Percentiles rank a stretch among this genome's conserved stretches.
phyloP scores from a whole-genome alignment of 192 early-diverging fungal genomes.

The Diversispora eburnea region DNA sequence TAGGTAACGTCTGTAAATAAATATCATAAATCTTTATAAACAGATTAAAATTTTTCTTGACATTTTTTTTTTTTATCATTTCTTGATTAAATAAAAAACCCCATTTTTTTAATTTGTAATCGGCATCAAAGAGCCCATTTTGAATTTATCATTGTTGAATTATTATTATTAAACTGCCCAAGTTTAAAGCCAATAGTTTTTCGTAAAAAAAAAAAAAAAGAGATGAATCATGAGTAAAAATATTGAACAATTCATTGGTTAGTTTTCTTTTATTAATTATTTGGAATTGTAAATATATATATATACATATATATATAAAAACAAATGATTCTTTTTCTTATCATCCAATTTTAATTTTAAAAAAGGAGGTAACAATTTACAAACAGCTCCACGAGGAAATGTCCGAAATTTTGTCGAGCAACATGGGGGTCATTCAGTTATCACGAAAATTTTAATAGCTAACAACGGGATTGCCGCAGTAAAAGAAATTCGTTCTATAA shows the following conservation, averaged over 20 bases:
- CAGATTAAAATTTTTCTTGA: no score
- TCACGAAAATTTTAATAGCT: constrained; percentile 94
- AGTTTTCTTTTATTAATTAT: not conserved
- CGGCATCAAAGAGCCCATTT: no score
- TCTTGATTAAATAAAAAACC: no score
- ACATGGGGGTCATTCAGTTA: constrained; percentile 79
- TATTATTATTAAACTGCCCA: no score
- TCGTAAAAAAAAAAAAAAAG: no score
- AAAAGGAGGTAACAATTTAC: constrained; percentile 68
- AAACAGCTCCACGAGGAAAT: constrained; percentile 56
- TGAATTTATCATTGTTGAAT: no score
- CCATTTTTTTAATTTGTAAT: no score
- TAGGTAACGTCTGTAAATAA: no score
- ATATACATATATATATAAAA: not conserved
- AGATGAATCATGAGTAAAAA: not conserved
- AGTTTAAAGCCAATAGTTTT: no score
- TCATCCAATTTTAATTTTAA: not conserved
- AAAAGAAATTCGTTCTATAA: constrained; percentile 96
- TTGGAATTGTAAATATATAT: not conserved
- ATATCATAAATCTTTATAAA: no score
- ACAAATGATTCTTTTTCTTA: not conserved
- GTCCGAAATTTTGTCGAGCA: constrained; percentile 76
- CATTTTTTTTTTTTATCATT: no score
- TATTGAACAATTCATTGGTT: constrained; percentile 9
- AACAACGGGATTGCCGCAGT: constrained; percentile 99